Evolutionary conservation across 345 rosid species (phyloP).

Genomic region (Moricandia moricandioides): DNA sequence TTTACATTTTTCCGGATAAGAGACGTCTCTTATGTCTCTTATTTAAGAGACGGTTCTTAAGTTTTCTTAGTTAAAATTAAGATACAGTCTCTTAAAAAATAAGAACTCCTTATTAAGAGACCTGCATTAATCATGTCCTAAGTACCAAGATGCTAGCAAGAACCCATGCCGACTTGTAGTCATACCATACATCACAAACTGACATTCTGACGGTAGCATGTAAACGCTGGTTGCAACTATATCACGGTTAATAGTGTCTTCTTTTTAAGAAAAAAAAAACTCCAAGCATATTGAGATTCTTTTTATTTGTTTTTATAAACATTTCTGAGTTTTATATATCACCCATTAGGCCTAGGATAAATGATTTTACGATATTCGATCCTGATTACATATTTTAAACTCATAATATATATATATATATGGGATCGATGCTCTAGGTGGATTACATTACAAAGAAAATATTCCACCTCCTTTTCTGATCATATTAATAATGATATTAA

Average conservation of each 20-base stretch:
- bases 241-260: not conserved
- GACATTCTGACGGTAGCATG: slow-evolving; percentile 23
- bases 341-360: slow-evolving; percentile 15
- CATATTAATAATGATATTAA: slow-evolving; percentile 18
- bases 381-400: slow-evolving; percentile 15
- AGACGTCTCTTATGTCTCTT: no score
- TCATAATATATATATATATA: not conserved
- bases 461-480: slow-evolving; percentile 16
- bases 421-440: slow-evolving; percentile 5
- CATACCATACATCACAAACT: slow-evolving; percentile 29
- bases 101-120: no score
- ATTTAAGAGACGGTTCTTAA: no score
- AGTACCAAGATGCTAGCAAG: slow-evolving; percentile 17
- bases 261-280: not conserved
- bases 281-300: slow-evolving; percentile 28
- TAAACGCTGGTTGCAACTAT: slow-evolving; percentile 9
- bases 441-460: slow-evolving; percentile 16
- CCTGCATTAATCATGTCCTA: no score
- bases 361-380: slow-evolving; percentile 24
- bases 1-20: no score
- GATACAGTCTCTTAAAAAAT: no score
- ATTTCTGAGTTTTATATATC: not conserved
- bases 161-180: slow-evolving; percentile 35
- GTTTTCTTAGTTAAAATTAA: no score
- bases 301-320: not conserved